Evolutionary conservation across 768 basidiomycete genomes (phyloP).

Genomic region (Lentinula edodes): DNA sequence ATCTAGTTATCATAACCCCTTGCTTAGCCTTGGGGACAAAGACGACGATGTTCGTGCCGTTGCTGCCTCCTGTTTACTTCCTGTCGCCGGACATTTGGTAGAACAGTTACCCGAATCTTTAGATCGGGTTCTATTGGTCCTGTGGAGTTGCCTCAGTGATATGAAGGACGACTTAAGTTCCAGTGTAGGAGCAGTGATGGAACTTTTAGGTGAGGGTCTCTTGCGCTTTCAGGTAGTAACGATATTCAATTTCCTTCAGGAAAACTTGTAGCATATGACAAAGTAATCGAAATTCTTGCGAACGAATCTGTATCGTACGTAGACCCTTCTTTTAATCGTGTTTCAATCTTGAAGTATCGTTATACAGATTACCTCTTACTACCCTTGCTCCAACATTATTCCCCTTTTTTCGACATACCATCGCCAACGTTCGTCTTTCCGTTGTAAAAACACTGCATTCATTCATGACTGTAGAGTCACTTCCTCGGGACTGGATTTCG

Average conservation of each 20-base stretch:
- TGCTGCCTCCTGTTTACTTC: slow-evolving; percentile 86
- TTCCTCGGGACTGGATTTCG: slow-evolving; percentile 78
- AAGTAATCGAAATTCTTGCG: slow-evolving; percentile 73
- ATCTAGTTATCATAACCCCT: neutral
- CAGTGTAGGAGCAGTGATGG: slow-evolving; percentile 96
- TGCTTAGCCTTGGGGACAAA: slow-evolving; percentile 68
- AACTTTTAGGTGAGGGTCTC: slow-evolving; percentile 68
- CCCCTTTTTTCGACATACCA: slow-evolving; percentile 97
- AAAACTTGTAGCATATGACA: slow-evolving; percentile 71
- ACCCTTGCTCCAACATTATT: slow-evolving; percentile 82
- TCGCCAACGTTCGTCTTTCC: slow-evolving; percentile 85
- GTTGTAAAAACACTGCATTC: slow-evolving; percentile 86
- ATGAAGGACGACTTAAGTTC: slow-evolving; percentile 97
- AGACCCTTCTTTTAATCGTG: neutral
- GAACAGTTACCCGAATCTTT: slow-evolving; percentile 67
- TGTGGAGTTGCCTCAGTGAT: slow-evolving; percentile 87
- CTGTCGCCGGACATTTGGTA: slow-evolving; percentile 81
- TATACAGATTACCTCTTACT: slow-evolving; percentile 66
- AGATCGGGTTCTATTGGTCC: slow-evolving; percentile 67
- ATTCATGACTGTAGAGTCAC: slow-evolving; percentile 73
- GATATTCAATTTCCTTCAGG: slow-evolving; percentile 35
- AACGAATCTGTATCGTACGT: slow-evolving; percentile 68
- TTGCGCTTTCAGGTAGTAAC: neutral
- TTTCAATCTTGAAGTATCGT: neutral
- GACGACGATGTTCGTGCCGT: slow-evolving; percentile 98